phyloP scores from a whole-genome alignment of 2,329 filamentous ascomycete genomes.

The Cordyceps fumosorosea region DNA sequence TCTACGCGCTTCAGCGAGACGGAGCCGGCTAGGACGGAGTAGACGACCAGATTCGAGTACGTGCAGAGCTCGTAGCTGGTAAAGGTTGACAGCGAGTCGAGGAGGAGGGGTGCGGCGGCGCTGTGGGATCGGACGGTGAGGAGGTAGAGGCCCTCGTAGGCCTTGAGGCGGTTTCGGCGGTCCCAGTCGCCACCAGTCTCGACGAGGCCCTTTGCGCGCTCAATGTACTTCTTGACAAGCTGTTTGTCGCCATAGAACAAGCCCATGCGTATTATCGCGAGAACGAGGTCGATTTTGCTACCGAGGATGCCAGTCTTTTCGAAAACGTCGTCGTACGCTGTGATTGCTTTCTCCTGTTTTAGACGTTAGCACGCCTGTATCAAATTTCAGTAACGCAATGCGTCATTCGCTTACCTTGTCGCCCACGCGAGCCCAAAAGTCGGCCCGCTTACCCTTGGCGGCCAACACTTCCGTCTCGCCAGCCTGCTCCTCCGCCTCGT shows the following conservation, averaged over 20 bases:
- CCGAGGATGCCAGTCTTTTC: slow-evolving; percentile 97
- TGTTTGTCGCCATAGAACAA: slow-evolving; percentile 94
- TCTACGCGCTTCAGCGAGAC: slow-evolving; percentile 93
- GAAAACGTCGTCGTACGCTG: slow-evolving; percentile 85
- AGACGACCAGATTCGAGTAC: slow-evolving; percentile 90
- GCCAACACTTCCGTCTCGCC: slow-evolving; percentile 93
- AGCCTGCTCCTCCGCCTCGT: slow-evolving; percentile 91
- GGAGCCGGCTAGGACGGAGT: slow-evolving; percentile 89
- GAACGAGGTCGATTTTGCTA: slow-evolving; percentile 93
- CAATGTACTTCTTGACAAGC: slow-evolving; percentile 88
- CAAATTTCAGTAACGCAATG: too few species aligned
- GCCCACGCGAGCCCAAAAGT: slow-evolving; percentile 91
- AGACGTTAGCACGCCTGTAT: slow-evolving; percentile 15
- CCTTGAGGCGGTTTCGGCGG: slow-evolving; percentile 94
- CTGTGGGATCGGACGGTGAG: slow-evolving; percentile 89
- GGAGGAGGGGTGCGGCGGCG: slow-evolving; percentile 81
- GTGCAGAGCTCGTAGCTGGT: slow-evolving; percentile 98
- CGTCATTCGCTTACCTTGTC: slow-evolving; percentile 65
- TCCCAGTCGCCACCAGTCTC: slow-evolving; percentile 98
- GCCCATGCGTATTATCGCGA: slow-evolving; percentile 91
- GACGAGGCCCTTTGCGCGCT: slow-evolving; percentile 81
- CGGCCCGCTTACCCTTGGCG: slow-evolving; percentile 87
- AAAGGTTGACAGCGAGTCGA: slow-evolving; percentile 96
- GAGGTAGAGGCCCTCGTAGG: slow-evolving; percentile 90
- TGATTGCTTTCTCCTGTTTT: slow-evolving; percentile 80